A percentile compares a stretch with the other conserved stretches of the same genome.
phyloP scores from a whole-genome alignment of 75 land plant species.

The Cryptomeria japonica region DNA sequence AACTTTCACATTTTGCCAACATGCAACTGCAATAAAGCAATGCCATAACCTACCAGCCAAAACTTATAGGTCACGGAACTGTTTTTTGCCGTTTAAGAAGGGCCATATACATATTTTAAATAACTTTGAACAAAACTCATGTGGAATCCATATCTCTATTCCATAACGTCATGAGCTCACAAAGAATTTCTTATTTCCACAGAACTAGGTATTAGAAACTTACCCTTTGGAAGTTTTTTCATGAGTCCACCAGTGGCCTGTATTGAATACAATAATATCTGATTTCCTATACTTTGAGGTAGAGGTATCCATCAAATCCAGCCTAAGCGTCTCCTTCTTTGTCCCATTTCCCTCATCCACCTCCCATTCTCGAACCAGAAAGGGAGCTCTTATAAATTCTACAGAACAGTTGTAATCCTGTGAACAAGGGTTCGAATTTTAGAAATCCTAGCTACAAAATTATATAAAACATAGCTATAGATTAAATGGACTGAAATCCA shows the following conservation, averaged over 20 bases:
- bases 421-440: background rate
- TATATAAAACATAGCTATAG: background rate
- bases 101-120: background rate
- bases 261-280: constrained; percentile 84
- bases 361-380: constrained; percentile 75
- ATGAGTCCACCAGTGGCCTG: constrained; percentile 99
- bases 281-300: constrained; percentile 59
- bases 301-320: constrained; percentile 64
- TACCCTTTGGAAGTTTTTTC: constrained; percentile 84
- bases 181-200: constrained; percentile 2
- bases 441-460: background rate
- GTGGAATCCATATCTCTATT: background rate
- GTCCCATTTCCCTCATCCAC: constrained; percentile 42
- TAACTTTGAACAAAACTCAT: background rate
- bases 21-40: background rate
- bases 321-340: constrained; percentile 59
- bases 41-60: background rate
- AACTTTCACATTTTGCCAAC: background rate
- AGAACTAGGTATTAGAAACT: constrained; percentile 2
- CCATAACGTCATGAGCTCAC: background rate
- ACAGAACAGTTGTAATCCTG: constrained; percentile 73
- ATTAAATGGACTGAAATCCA: background rate
- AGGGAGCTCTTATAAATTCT: constrained; percentile 80
- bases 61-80: background rate
- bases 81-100: background rate